Conservation (phyloP, 768 basidiomycete species). For the Termitomyces heimii region DNA sequence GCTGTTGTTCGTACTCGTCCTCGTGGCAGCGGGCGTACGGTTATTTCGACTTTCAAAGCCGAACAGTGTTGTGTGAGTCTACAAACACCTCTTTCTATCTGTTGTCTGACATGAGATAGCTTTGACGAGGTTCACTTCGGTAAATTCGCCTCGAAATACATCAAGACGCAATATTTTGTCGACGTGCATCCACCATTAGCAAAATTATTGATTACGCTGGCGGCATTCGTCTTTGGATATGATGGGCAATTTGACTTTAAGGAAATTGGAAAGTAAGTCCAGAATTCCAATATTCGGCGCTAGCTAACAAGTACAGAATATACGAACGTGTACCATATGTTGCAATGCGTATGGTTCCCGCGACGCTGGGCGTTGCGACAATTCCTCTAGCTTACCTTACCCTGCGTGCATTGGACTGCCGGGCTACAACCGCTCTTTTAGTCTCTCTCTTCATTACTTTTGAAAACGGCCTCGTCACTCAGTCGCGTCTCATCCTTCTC, state of each 20-base stretch:
- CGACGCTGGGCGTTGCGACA: slow-evolving; percentile 80
- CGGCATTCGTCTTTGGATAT: slow-evolving; percentile 82
- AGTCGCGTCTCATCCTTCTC: slow-evolving; percentile 94
- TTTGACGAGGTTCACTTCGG: slow-evolving; percentile 99
- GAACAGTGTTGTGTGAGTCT: slow-evolving; percentile 83
- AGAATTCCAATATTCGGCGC: not conserved
- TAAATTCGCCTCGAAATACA: slow-evolving; percentile 92
- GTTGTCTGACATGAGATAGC: slow-evolving; percentile 29
- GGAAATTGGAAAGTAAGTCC: slow-evolving; percentile 88
- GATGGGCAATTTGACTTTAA: slow-evolving; percentile 96
- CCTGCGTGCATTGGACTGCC: slow-evolving; percentile 86
- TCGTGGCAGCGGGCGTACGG: slow-evolving; percentile 77
- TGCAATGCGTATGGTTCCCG: slow-evolving; percentile 96
- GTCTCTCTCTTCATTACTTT: slow-evolving; percentile 90
- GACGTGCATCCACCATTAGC: slow-evolving; percentile 98
- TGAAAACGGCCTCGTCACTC: slow-evolving; percentile 94
- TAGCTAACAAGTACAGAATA: slow-evolving; percentile 34
- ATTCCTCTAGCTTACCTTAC: slow-evolving; percentile 92
- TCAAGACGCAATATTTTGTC: slow-evolving; percentile 86
- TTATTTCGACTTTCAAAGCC: slow-evolving; percentile 83
- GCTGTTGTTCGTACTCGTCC: slow-evolving; percentile 55
- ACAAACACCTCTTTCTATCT: not conserved
- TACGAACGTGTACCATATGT: slow-evolving; percentile 91
- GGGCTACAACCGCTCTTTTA: slow-evolving; percentile 87
- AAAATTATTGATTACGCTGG: slow-evolving; percentile 90